Base-by-base conservation (phyloP, 73 alveolate species). In the Symbiodinium pilosum region DNA sequence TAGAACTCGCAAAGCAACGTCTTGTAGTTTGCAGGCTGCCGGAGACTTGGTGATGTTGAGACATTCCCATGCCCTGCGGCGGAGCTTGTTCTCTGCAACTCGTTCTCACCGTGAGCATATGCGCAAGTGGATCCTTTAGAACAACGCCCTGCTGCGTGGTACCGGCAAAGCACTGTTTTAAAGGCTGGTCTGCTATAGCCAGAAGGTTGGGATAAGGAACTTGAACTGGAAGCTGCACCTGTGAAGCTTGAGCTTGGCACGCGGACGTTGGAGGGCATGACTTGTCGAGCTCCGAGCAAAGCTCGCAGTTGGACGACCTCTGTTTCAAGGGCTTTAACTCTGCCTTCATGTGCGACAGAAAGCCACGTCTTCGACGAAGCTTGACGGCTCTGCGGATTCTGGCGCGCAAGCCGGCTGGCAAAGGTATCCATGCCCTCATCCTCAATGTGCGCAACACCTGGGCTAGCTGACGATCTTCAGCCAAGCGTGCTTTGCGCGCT, bases 381-480 rank as follows among this genome's bases (percentile, higher is more conserved):
- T 38, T 64, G 84, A n/a, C 41, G 12, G 28, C 30, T 34, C 85
- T 30, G 85, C 12, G 44, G 43, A 9, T 34, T 36, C 85, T 73
- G 85, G 85, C 85, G 85, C 9, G 38, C 81, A 32, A 73, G 85
- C 38, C 91, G 59, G 21, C 68, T 43, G 59, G 59, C 59, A 24
- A 40, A 73, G 12, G 85, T 16, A 9, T 20, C 91, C 91, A 40
- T 40, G 36, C 59, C 91, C 68, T 40, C 59, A 24, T 26, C 91
- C 91, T 83, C 91, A 83, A 83, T 83, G 91, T 41, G 40, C 42
- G 91, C 68, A 83, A 41, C 40, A 83, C 91, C 68, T 83, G 69
- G 40, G 91, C 91, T 34, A 83, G 59, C 91, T 83, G 91, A n/a
- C 38, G 91, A n/a, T 83, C 91, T 43, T 83, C 91, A 28, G 91